Evolutionary conservation across 2,329 filamentous ascomycete genomes (phyloP), one percentile per base, ranked within the genome.

Genomic region (Tolypocladium inflatum): DNA sequence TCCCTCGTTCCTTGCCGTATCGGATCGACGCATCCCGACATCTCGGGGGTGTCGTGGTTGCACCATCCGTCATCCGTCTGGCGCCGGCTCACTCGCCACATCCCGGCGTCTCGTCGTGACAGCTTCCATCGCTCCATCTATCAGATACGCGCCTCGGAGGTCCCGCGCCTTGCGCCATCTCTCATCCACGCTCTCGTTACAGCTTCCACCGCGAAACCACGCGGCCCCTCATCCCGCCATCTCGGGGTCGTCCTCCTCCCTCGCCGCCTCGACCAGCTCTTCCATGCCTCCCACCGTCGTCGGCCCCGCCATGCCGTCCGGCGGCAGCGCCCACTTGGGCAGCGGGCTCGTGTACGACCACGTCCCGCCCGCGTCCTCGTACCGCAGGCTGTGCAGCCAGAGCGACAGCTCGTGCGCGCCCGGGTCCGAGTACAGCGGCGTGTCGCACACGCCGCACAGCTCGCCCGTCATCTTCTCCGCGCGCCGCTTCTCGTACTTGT

Each of bases 391-490:
- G 76, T 99, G 94, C 61, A 99, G 79, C 81, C 93, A 99, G 45
- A 99, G 88, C 0, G 90, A 90, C 53, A 99, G 79, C 76, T 99
- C 94, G 67, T 97, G 92, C 48, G 80, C 75, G 1, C 92, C 92
- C 0, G 94, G 94, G 68, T 99, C 94, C 19, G 90, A 95, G 73
- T 97, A 99, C 50, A 99, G 78, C 26, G 90, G 89, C 23, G 94
- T 96, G 59, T 88, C 82, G 71, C 94, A 99, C 39, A 91, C 73
- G 7, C 87, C 80, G 71, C 94, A 99, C 19, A 84, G 75, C 67
- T 91, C 79, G 15, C 94, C 94, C 1, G 92, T 95, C 81, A 97
- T 88, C 71, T 90, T 92, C 78, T 99, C 94, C 1, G 92, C 93
- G 66, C 93, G 92, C 66, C 87, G 85, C 74, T 92, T 91, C 69